Conservation (phyloP, 345 rosid genomes). For the Toxicodendron radicans region DNA sequence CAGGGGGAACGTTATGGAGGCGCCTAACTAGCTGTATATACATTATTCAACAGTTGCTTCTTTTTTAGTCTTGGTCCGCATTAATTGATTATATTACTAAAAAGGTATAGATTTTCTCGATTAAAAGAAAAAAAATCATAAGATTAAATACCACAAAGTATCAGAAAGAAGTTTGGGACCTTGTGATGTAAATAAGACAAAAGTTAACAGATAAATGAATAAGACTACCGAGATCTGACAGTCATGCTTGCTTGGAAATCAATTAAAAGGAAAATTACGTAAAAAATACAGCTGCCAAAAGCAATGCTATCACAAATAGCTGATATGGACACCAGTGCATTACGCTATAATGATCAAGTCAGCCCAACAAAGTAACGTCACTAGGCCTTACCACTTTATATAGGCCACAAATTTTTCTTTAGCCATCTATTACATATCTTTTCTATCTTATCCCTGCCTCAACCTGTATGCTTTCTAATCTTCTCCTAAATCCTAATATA, state of each 20-base stretch:
- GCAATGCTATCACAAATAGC: neutral
- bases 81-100: neutral
- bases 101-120: neutral
- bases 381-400: too few relatives aligned
- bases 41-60: neutral
- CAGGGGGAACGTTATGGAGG: neutral
- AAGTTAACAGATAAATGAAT: neutral
- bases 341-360: too few relatives aligned
- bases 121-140: neutral
- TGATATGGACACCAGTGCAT: too few relatives aligned
- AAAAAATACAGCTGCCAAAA: neutral
- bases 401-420: too few relatives aligned
- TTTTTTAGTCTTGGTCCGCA: neutral
- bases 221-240: neutral
- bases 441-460: too few relatives aligned
- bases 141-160: neutral
- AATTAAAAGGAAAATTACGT: neutral
- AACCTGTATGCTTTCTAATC: too few relatives aligned
- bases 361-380: too few relatives aligned
- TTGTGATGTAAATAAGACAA: neutral
- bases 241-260: neutral
- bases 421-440: too few relatives aligned
- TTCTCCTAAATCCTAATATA: too few relatives aligned
- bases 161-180: neutral
- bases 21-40: neutral